Percentiles rank a stretch among this genome's conserved stretches.
phyloP scores from a whole-genome alignment of 2,329 filamentous ascomycete species.

The Cladorrhinum sp. region DNA sequence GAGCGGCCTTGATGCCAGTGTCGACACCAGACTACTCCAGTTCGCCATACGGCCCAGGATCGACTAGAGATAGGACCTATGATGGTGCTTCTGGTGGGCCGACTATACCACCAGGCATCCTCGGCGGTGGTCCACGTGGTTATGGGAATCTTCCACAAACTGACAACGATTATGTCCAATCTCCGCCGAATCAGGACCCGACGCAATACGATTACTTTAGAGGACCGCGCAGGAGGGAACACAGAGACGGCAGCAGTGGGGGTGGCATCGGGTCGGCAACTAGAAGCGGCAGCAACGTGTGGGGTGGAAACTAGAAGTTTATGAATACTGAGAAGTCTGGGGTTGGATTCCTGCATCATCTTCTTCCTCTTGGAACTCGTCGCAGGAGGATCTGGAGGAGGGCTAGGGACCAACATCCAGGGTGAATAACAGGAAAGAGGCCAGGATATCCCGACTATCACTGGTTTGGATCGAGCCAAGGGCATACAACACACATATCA shows the following conservation, averaged over 20 bases:
- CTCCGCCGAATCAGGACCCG: slow-evolving; percentile 39
- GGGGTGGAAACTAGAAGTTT: not conserved
- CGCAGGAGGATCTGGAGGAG: too few species aligned
- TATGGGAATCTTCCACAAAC: slow-evolving; percentile 58
- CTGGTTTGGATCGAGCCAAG: not conserved
- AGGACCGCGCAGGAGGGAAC: slow-evolving; percentile 29
- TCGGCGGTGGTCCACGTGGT: slow-evolving; percentile 56
- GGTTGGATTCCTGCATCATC: not conserved
- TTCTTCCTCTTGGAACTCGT: not conserved
- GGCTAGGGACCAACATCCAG: not conserved
- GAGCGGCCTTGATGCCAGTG: slow-evolving; percentile 52
- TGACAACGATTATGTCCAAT: slow-evolving; percentile 40
- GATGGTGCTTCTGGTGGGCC: slow-evolving; percentile 14
- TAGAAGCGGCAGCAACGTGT: not conserved
- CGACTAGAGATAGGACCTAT: slow-evolving; percentile 24
- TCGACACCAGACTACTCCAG: slow-evolving; percentile 29
- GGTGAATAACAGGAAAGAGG: not conserved
- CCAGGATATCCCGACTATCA: not conserved
- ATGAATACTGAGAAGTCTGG: not conserved
- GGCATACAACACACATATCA: not conserved
- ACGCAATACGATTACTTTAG: slow-evolving; percentile 58
- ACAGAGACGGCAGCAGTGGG: slow-evolving; percentile 12
- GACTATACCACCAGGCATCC: slow-evolving; percentile 48
- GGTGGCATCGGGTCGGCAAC: not conserved
- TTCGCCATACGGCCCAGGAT: slow-evolving; percentile 18